These are phyloP conservation scores for Mycena venus DNA, from an alignment of 768 basidiomycete genomes.

Conservation along the genomic window DNA sequence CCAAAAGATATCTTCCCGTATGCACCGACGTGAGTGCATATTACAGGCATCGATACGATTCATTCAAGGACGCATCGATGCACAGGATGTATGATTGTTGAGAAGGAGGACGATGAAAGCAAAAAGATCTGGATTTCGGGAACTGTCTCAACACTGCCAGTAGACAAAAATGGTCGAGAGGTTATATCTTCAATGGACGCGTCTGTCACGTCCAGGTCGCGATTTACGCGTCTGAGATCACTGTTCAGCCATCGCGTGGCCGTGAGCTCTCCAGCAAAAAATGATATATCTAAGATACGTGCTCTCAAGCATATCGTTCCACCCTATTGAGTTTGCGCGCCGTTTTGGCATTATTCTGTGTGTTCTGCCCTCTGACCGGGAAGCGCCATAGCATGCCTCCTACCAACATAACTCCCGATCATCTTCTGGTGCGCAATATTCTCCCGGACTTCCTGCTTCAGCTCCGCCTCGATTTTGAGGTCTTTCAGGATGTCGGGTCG, in stretches of 20 bases:
- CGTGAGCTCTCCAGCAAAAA: neutral
- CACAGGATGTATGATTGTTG: conserved; percentile 1
- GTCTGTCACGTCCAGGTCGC: too few species aligned
- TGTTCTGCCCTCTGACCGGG: conserved; percentile 95
- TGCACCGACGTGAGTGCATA: too few species aligned
- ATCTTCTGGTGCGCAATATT: conserved; percentile 94
- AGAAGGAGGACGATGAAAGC: neutral
- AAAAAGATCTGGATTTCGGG: neutral
- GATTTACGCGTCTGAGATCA: neutral
- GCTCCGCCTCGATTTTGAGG: conserved; percentile 90
- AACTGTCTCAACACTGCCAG: neutral
- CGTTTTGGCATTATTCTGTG: conserved; percentile 90
- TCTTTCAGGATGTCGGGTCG: conserved; percentile 74
- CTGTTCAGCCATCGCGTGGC: neutral
- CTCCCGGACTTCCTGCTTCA: conserved; percentile 84
- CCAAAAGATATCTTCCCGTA: too few species aligned
- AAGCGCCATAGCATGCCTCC: conserved; percentile 93
- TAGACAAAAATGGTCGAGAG: too few species aligned
- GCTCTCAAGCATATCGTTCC: conserved; percentile 61
- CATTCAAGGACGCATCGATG: neutral
- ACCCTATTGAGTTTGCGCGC: conserved; percentile 92
- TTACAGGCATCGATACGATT: too few species aligned
- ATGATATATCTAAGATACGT: neutral
- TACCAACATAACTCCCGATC: conserved; percentile 95
- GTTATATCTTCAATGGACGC: neutral